Evolutionary conservation across 805 yeast species (phyloP).

Genomic region (Cyberlindnera subsufficiens): DNA sequence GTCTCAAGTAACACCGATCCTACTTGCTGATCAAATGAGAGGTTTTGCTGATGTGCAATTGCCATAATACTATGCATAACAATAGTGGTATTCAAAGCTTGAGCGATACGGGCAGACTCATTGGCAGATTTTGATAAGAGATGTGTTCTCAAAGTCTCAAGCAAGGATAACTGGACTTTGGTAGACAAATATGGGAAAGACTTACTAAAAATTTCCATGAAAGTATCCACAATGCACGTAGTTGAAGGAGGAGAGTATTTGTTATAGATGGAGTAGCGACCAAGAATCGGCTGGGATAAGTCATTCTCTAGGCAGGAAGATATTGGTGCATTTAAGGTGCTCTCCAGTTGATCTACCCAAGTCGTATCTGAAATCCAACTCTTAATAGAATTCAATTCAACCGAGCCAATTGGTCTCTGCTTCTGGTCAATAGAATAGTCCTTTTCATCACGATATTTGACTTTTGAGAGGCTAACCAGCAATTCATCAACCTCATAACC

Average conservation of each 20-base stretch:
- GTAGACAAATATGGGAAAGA: conserved; percentile 66
- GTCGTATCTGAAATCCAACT: conserved; percentile 26
- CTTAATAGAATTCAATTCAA: conserved; percentile 27
- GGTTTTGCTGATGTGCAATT: conserved; percentile 14
- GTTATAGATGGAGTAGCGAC: conserved; percentile 28
- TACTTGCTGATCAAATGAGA: conserved; percentile 30
- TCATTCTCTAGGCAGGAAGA: conserved; percentile 37
- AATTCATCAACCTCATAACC: conserved; percentile 32
- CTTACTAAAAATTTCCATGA: conserved; percentile 69
- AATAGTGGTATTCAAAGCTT: conserved; percentile 54
- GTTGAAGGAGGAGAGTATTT: conserved; percentile 36
- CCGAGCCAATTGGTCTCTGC: conserved; percentile 18
- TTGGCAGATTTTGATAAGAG: conserved; percentile 35
- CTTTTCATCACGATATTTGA: conserved; percentile 1
- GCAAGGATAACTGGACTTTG: conserved; percentile 80
- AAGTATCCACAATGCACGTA: conserved; percentile 61
- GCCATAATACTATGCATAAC: conserved; percentile 52
- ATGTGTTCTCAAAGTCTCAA: conserved; percentile 68
- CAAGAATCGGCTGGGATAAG: conserved; percentile 26
- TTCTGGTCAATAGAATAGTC: conserved; percentile 16
- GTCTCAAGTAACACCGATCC: conserved; percentile 45
- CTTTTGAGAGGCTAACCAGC: conserved; percentile 21
- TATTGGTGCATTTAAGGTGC: conserved; percentile 30
- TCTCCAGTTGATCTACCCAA: conserved; percentile 32
- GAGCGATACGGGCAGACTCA: conserved; percentile 37